Evolutionary conservation across 2,329 filamentous ascomycete genomes (phyloP).

Genomic region (Arachnopeziza araneosa): DNA sequence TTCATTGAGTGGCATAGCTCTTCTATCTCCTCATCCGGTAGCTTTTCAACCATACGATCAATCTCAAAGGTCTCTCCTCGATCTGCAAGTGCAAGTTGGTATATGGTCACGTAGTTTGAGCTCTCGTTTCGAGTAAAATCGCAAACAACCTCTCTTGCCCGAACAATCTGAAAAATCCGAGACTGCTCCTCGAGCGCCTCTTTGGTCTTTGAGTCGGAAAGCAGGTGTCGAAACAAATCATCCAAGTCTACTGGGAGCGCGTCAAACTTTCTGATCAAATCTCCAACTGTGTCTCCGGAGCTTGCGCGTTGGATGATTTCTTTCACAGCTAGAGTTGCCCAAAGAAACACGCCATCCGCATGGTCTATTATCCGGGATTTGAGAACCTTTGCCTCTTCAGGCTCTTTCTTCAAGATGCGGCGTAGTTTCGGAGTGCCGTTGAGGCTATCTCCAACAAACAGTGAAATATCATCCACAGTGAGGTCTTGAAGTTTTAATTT

Average conservation of each 20-base stretch:
- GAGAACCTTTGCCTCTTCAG: not conserved
- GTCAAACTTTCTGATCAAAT: not conserved
- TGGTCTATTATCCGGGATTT: slow-evolving; percentile 2
- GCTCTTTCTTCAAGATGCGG: not conserved
- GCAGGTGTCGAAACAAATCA: not conserved
- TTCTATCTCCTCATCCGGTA: not conserved
- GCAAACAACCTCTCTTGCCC: not conserved
- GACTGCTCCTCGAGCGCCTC: not conserved
- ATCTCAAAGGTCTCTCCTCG: not conserved
- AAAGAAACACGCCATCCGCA: slow-evolving; percentile 14
- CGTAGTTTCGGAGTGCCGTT: not conserved
- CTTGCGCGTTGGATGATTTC: slow-evolving; percentile 7
- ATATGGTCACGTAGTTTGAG: not conserved
- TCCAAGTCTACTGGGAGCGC: not conserved
- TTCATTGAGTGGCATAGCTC: not conserved
- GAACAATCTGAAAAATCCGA: not conserved
- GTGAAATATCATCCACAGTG: slow-evolving; percentile 1
- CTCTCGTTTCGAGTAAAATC: not conserved
- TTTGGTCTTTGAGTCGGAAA: not conserved
- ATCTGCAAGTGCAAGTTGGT: not conserved
- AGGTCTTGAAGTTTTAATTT: slow-evolving; percentile 1
- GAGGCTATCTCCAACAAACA: not conserved
- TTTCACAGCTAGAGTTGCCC: slow-evolving; percentile 8
- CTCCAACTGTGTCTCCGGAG: slow-evolving; percentile 2
- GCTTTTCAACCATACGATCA: not conserved